Evolutionary conservation across 2,329 filamentous ascomycete species (phyloP), one percentile per base, ranked within the genome.

Genomic region (Hymenoscyphus infarciens): DNA sequence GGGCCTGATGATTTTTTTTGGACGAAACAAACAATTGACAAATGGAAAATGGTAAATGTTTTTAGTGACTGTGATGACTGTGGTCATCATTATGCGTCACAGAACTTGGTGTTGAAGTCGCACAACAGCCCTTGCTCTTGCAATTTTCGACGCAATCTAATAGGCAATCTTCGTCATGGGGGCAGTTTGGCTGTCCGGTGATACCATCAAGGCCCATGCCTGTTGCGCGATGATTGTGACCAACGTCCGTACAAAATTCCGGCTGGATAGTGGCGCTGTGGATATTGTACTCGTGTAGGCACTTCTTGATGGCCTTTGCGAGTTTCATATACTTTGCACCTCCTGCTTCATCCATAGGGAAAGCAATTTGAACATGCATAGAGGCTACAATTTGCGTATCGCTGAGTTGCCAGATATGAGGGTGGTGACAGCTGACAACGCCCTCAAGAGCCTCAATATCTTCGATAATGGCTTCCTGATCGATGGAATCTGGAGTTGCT

Each of bases 221-320:
- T 15, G 62, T 62, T 3, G 59, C 53, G 8, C 22, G 57, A 59
- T 74, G 72, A 57, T 71, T 67, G 45, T 74, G 72, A 52, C 66
- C 67, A 59, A 77, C 72, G 67, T 85, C 84, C 29, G 85, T 75
- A 66, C 84, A 87, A 69, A 88, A 99, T 76, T 99, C 95, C 5
- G 95, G 95, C 77, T 99, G 95, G 70, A 99, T 98, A 13, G 95
- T 99, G 39, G 92, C 94, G 42, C 91, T 96, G 79, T 99, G 95
- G 68, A 99, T 98, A 61, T 95, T 94, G 71, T 96, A 97, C 39
- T 87, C 93, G 76, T 99, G 95, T 2, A 99, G 86, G 72, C 95
- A 99, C 72, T 88, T 88, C 56, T 93, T 85, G 19, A 96, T 90
- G 62, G 89, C 87, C 63, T 86, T 87, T 22, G 94, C 92, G 45